Base-by-base conservation (phyloP, 1,284 basidiomycete species). In the Cystobasidium pallidum region DNA sequence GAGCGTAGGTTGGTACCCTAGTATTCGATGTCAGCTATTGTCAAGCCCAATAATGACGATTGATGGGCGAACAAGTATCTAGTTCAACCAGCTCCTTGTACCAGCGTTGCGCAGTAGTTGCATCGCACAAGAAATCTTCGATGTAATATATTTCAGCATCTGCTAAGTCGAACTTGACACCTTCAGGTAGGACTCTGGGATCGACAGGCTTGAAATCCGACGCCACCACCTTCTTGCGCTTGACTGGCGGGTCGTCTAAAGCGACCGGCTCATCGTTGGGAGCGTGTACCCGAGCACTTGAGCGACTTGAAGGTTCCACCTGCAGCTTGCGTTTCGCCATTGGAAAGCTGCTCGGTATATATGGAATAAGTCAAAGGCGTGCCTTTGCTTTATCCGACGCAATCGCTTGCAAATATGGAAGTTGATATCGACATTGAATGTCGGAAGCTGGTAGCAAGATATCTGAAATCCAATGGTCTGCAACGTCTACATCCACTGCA, bases 1-100 rank as follows among this genome's bases (percentile, higher is more conserved):
- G n/a, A 86, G 81, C 10, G 80, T 83, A 0, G 85, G 85, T 58
- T 83, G 83, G 75, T 86, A 83, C 83, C 81, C 81, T 81, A 59
- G 74, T 2, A 26, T 8, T 6, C 11, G 73, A 26, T 34, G 39
- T 52, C 3, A 36, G 54, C 15, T 21, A 19, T 34, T 63, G 3
- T 57, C 26, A 36, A 65, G 45, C 6, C 43, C 21, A 17, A 47
- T 28, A 36, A 43, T 58, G 57, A 51, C 10, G 54, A 34, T 6
- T 34, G n/a, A n/a, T n/a, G 26, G 49, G 72, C 81, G 73, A 65
- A 84, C 83, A 84, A 0, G 81, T 81, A 4, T 81, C 78, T 11
- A 85, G 75, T 1, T 67, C 67, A 3, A 80, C 72, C 17, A 85
- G 78, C 26, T 81, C 78, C 1, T 80, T 71, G 57, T 82, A 82